Base-by-base conservation (phyloP, 2,329 filamentous ascomycete genomes). In the Furcasterigmium furcatum region DNA sequence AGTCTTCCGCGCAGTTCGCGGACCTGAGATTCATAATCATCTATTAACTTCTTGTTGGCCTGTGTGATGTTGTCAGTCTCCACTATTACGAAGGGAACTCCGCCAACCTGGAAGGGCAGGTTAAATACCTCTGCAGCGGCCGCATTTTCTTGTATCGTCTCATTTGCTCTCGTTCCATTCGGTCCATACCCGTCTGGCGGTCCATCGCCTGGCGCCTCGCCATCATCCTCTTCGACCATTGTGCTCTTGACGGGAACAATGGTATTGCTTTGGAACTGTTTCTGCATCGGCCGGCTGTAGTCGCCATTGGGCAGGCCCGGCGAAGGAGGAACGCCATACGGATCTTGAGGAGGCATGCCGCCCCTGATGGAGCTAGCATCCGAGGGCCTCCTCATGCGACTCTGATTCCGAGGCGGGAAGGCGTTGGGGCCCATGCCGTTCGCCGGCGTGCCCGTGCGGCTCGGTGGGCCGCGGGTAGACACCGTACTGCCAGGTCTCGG, bases 181-280 rank as follows among this genome's bases (percentile, higher is more conserved):
- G 49, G 54, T 83, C 80, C 32, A 85, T 59, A 14, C 77, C 79
- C 61, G 88, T 76, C 58, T 84, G 81, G 45, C 76, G 80, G 45
- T 85, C 77, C 72, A 49, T 83, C 60, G 41, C 79, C 80, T 14
- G 79, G 77, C 18, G 67, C 70, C 18, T 74, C 76, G 52, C 89
- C 88, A 55, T 95, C 91, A 53, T 95, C 91, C 61, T 97, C 94
- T 64, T 99, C 94, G 2, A 97, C 83, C 85, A 97, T 91, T 1
- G 88, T 96, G 58, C 92, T 95, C 70, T 97, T 99, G 62, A 96
- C 97, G 1, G 94, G 94, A 25, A 97, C 87, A 58, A 97, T 95
- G 0, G 91, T 97, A 61, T 95, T 97, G 61, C 87, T 92, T 62
- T 96, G 91, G 54, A 95, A 91, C 30, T 91, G 91, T 62, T 95